Evolutionary conservation across 257 asterid genomes (phyloP), one percentile per base, ranked within the genome.

Genomic region (Solanum peruvianum): DNA sequence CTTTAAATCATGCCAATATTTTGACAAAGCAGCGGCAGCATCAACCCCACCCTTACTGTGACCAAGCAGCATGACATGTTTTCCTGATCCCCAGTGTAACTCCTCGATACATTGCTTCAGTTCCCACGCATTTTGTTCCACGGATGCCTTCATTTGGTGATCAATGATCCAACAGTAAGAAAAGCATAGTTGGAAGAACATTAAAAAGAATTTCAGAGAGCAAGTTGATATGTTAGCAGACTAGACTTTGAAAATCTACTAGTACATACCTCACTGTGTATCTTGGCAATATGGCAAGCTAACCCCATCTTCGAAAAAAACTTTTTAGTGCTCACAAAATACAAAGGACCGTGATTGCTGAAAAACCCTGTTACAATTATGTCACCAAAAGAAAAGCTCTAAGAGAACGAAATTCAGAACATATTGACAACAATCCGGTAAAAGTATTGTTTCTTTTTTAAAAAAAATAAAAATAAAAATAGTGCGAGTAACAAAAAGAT

Each of bases 41-140:
- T 97, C 99, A 49, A 97, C 95, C 83, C 99, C 99, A 27, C 98
- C 98, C 86, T 97, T 97, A 90, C 99, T 95, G 91, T 95, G 99
- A 85, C 98, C 99, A 44, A 97, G 96, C 93, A 97, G 87, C 98
- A 97, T 92, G 85, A 97, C 94, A 75, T 92, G 94, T 86, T 97
- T 97, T 33, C 98, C 98, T 3, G 98, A 94, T 16, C 99, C 99
- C 99, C 99, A 95, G 86, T 94, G 94, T 56, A 97, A 91, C 90
- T 95, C 99, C 90, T 95, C 99, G 60, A 97, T 93, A 82, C 94
- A 97, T 80, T 97, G 94, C 93, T 95, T 97, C 64, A 97, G 91
- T 89, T 93, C 99, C 98, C 96, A 94, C 7, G 99, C 98, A 88
- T 95, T 97, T 84, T 93, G 94, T 83, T 94, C 98, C 69, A 97